Evolutionary conservation across 2,329 filamentous ascomycete species (phyloP).

Genomic region (Claviceps sp.): DNA sequence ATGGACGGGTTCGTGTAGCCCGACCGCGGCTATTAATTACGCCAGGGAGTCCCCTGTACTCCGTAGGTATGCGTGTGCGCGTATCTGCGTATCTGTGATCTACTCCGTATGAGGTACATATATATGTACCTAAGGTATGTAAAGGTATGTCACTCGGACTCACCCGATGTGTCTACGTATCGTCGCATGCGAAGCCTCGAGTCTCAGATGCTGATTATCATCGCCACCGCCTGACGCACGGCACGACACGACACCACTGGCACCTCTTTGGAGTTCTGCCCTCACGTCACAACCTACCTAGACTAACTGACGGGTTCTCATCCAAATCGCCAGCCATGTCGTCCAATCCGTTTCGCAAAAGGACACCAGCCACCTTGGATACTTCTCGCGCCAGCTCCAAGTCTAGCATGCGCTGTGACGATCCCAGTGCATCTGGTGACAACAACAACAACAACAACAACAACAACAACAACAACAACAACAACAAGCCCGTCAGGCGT

Average conservation of each 20-base stretch:
- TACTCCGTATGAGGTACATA: too few species aligned
- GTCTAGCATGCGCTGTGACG: conserved; percentile 9
- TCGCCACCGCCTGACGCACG: background rate
- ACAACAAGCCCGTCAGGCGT: conserved; percentile 46
- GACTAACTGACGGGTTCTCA: background rate
- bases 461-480: conserved; percentile 22
- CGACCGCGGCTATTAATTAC: background rate
- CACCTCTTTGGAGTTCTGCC: too few species aligned
- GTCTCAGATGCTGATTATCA: background rate
- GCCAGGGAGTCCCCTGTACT: too few species aligned
- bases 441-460: conserved; percentile 9
- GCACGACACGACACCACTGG: background rate
- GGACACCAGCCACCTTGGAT: conserved; percentile 8
- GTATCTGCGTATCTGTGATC: too few species aligned
- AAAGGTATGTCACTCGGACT: too few species aligned
- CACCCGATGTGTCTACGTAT: background rate
- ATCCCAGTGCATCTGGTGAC: conserved; percentile 7
- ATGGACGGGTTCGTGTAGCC: background rate
- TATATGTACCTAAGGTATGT: too few species aligned
- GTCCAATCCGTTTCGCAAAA: conserved; percentile 14
- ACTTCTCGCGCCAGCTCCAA: conserved; percentile 9
- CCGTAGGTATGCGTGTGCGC: too few species aligned
- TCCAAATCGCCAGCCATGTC: conserved; percentile 7
- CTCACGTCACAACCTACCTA: background rate
- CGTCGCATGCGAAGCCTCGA: background rate